These are phyloP conservation scores for Acidiella bohemica DNA, from an alignment of 495 filamentous ascomycete genomes.

Conservation along the genomic window DNA sequence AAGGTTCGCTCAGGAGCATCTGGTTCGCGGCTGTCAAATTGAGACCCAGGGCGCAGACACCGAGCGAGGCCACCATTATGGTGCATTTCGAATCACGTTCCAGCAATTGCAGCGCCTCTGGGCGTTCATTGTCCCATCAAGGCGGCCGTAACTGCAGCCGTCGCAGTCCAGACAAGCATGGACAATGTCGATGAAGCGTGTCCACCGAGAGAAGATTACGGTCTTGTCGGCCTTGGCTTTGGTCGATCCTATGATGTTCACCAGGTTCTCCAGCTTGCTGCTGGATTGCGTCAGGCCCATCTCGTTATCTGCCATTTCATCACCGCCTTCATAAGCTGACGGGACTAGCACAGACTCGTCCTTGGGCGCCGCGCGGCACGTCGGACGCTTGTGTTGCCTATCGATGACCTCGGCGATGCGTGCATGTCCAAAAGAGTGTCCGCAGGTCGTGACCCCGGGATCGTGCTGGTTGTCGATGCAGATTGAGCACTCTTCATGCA, in stretches of 20 bases:
- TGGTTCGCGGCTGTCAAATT: conserved; percentile 77
- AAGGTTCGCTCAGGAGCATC: conserved; percentile 98
- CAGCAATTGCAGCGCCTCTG: conserved; percentile 49
- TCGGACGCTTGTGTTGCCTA: conserved; percentile 69
- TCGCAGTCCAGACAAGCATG: conserved; percentile 51
- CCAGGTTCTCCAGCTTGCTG: conserved; percentile 72
- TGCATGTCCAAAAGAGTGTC: conserved; percentile 60
- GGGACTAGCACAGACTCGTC: conserved; percentile 45
- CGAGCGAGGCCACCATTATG: conserved; percentile 71
- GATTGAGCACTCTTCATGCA: conserved; percentile 70
- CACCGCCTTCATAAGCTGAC: conserved; percentile 39
- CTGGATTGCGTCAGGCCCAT: conserved; percentile 54
- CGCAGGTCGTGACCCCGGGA: conserved; percentile 80
- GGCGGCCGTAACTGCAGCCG: conserved; percentile 53
- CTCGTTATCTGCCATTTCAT: conserved; percentile 31
- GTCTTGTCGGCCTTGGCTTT: conserved; percentile 54
- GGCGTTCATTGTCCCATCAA: conserved; percentile 72
- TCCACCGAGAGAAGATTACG: conserved; percentile 91
- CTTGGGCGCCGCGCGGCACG: conserved; percentile 64
- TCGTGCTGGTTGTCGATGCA: conserved; percentile 62
- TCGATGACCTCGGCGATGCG: conserved; percentile 74
- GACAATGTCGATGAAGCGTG: conserved; percentile 70
- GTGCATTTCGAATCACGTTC: conserved; percentile 54
- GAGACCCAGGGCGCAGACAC: conserved; percentile 73
- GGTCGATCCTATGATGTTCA: conserved; percentile 63